Conservation (phyloP, 495 filamentous ascomycete genomes). For the Penicilliopsis zonata region DNA sequence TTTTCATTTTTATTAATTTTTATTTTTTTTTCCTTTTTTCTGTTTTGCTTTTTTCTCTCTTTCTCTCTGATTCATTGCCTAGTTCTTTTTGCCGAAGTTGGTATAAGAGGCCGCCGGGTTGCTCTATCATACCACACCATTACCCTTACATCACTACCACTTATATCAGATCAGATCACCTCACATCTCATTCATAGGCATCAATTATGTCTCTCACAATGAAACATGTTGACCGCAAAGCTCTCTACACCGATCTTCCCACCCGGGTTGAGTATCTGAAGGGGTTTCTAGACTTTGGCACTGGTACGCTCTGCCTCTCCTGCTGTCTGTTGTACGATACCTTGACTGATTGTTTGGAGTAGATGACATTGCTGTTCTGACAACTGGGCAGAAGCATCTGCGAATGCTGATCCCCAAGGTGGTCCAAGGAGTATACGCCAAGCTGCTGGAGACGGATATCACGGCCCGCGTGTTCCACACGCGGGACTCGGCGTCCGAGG, state of each 20-base stretch:
- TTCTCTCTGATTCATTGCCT: too few relatives aligned
- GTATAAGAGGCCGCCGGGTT: too few relatives aligned
- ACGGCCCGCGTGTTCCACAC: constrained; percentile 46
- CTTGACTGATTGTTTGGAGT: constrained; percentile 1
- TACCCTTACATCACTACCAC: too few relatives aligned
- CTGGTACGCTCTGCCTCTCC: constrained; percentile 25
- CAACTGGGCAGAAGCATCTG: constrained; percentile 46
- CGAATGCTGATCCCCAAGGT: constrained; percentile 43
- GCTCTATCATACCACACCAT: too few relatives aligned
- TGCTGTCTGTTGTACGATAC: background rate
- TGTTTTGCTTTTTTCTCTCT: too few relatives aligned
- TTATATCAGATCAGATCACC: too few relatives aligned
- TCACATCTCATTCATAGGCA: too few relatives aligned
- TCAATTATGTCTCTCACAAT: too few relatives aligned
- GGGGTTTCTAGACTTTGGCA: constrained; percentile 48
- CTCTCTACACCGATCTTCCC: constrained; percentile 46
- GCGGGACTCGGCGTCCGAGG: constrained; percentile 49
- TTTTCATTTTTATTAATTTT: too few relatives aligned
- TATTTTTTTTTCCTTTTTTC: too few relatives aligned
- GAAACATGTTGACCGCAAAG: constrained; percentile 42
- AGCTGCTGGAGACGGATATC: constrained; percentile 53
- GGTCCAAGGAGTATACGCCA: constrained; percentile 48
- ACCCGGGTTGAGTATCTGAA: constrained; percentile 47
- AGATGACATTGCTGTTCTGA: constrained; percentile 47
- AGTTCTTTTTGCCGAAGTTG: too few relatives aligned